phyloP scores from a whole-genome alignment of 371 early-diverging fungal species.

The Syncephalis fuscata region DNA sequence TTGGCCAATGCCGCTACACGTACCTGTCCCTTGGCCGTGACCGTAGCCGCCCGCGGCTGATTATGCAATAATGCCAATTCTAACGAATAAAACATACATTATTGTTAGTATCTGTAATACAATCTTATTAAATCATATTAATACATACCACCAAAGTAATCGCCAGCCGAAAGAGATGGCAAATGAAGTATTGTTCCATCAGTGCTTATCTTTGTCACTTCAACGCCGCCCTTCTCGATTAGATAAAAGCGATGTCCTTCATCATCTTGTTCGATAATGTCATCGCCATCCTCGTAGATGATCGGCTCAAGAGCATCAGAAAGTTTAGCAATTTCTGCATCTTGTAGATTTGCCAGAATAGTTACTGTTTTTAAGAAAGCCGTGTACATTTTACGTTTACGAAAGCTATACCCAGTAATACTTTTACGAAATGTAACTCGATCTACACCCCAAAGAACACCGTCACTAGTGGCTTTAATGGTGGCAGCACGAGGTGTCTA shows the following conservation, averaged over 20 bases:
- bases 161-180: slow-evolving; percentile 47
- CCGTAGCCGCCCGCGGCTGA: slow-evolving; percentile 73
- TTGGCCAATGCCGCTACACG: slow-evolving; percentile 74
- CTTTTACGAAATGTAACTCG: slow-evolving; percentile 63
- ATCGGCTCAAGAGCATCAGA: slow-evolving; percentile 65
- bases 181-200: slow-evolving; percentile 61
- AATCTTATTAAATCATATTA: background rate
- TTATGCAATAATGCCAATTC: slow-evolving; percentile 79
- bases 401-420: slow-evolving; percentile 52
- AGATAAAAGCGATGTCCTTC: slow-evolving; percentile 52
- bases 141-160: slow-evolving; percentile 77
- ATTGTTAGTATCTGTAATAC: background rate
- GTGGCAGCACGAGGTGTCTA: slow-evolving; percentile 70
- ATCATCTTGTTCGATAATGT: slow-evolving; percentile 55
- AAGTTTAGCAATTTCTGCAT: slow-evolving; percentile 60
- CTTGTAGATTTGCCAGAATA: slow-evolving; percentile 38
- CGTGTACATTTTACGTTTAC: slow-evolving; percentile 65
- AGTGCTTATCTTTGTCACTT: slow-evolving; percentile 50
- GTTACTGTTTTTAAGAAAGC: slow-evolving; percentile 53
- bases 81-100: slow-evolving; percentile 1
- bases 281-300: slow-evolving; percentile 40
- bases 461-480: slow-evolving; percentile 42
- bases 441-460: slow-evolving; percentile 70
- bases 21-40: slow-evolving; percentile 58
- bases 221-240: slow-evolving; percentile 78